Evolutionary conservation across 352 stramenopile species (phyloP).

Genomic region (Pythium coloratum): DNA sequence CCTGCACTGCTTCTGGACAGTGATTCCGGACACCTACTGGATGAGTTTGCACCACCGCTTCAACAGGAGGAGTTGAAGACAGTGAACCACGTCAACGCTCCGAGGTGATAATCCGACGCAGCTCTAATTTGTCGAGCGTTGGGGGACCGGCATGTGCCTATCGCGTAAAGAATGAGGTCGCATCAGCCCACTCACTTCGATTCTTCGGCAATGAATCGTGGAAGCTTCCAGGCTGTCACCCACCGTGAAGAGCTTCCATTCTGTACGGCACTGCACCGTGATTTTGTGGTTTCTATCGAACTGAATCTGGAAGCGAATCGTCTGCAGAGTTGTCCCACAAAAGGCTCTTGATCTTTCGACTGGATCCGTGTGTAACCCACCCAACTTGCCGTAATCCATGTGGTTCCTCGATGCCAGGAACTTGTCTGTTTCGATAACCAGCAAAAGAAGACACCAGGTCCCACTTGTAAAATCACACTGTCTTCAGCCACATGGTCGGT

Average conservation of each 20-base stretch:
- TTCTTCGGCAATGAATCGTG: too few species aligned
- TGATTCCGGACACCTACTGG: background rate
- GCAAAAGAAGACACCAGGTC: background rate
- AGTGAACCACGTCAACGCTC: background rate
- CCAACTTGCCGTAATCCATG: background rate
- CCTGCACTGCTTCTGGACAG: background rate
- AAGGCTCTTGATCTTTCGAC: background rate
- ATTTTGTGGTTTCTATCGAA: too few species aligned
- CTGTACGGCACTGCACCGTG: too few species aligned
- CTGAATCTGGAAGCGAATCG: background rate
- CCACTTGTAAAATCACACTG: background rate
- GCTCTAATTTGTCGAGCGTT: too few species aligned
- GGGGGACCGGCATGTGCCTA: too few species aligned
- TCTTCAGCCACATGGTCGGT: background rate
- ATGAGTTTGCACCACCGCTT: too few species aligned
- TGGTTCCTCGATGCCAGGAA: background rate
- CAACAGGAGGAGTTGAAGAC: background rate
- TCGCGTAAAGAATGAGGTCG: too few species aligned
- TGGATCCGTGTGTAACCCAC: conserved; percentile 1
- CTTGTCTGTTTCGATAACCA: conserved; percentile 1
- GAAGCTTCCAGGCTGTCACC: too few species aligned
- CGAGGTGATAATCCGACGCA: too few species aligned
- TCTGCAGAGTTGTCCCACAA: background rate
- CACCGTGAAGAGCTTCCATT: too few species aligned
- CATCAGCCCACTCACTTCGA: too few species aligned